A percentile compares a stretch with the other conserved stretches of the same genome.
Conservation (phyloP, 352 stramenopile species). For the Globisporangium carolinianum region DNA sequence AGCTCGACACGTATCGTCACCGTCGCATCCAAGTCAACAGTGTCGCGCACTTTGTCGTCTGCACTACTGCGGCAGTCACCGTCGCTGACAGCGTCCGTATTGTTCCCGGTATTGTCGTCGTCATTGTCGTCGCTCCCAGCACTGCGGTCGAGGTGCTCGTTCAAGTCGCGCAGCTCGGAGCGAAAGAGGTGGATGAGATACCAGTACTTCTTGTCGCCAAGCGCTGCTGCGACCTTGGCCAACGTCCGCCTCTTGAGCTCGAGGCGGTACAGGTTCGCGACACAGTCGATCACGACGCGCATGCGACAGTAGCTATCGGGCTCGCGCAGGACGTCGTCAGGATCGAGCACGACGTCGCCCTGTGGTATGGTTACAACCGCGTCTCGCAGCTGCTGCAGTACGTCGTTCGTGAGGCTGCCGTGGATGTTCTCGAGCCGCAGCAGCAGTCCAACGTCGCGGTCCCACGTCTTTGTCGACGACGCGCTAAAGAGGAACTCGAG, state of each 20-base stretch:
- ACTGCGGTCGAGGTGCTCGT: constrained; percentile 17
- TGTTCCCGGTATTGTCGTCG: constrained; percentile 4
- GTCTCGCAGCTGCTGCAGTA: constrained; percentile 16
- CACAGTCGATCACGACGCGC: constrained; percentile 25
- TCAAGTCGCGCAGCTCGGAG: constrained; percentile 33
- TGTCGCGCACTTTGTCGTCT: background rate
- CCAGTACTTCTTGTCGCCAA: constrained; percentile 50
- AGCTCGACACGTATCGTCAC: constrained; percentile 11
- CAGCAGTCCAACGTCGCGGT: constrained; percentile 40
- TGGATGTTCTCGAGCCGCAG: constrained; percentile 43
- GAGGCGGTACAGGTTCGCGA: constrained; percentile 43
- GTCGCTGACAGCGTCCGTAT: constrained; percentile 3
- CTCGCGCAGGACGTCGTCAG: constrained; percentile 1
- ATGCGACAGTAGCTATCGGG: constrained; percentile 19
- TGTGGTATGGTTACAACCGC: background rate
- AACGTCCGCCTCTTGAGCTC: constrained; percentile 36
- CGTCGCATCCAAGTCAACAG: background rate
- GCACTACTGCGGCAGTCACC: background rate
- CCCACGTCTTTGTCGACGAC: constrained; percentile 24
- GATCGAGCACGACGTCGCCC: constrained; percentile 5
- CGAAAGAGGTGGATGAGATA: constrained; percentile 35
- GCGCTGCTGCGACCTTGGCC: constrained; percentile 8
- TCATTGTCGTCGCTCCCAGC: constrained; percentile 1
- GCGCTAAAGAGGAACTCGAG: constrained; percentile 29
- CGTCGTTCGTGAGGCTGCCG: constrained; percentile 29